phyloP scores from a whole-genome alignment of 2,329 filamentous ascomycete species.

The Alternaria dauci region DNA sequence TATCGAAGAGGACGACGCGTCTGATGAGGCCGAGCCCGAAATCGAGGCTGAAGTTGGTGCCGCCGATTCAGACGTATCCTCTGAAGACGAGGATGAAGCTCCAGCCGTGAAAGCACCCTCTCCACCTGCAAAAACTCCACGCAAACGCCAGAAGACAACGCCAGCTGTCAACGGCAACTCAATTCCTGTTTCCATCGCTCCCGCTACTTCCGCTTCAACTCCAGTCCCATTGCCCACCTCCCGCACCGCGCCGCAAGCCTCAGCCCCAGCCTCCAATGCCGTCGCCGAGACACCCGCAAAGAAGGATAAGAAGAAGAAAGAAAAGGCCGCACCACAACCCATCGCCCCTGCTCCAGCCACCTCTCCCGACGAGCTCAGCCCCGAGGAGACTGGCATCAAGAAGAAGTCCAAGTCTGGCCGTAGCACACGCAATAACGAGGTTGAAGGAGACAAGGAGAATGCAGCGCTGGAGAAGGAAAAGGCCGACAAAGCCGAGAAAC shows the following conservation, averaged over 20 bases:
- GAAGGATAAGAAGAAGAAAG: conserved; percentile 49
- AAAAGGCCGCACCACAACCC: conserved; percentile 35
- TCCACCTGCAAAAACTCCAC: conserved; percentile 46
- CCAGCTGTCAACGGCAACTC: conserved; percentile 35
- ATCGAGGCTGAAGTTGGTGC: conserved; percentile 46
- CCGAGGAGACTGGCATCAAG: conserved; percentile 43
- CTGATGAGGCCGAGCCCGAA: conserved; percentile 33
- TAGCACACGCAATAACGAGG: conserved; percentile 45
- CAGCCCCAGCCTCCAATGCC: conserved; percentile 18
- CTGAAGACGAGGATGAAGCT: conserved; percentile 44
- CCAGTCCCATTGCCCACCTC: conserved; percentile 39
- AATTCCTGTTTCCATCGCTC: conserved; percentile 24
- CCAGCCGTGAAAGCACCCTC: conserved; percentile 46
- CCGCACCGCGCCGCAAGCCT: conserved; percentile 22
- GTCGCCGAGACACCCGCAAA: conserved; percentile 36
- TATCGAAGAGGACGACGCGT: conserved; percentile 50
- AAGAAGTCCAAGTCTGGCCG: conserved; percentile 49
- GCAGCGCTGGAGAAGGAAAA: conserved; percentile 25
- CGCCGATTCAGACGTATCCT: conserved; percentile 54
- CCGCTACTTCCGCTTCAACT: conserved; percentile 26
- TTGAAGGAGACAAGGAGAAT: conserved; percentile 39
- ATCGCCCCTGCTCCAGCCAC: conserved; percentile 38
- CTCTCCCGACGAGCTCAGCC: conserved; percentile 33
- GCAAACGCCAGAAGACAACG: conserved; percentile 52
- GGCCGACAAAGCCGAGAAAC: conserved; percentile 1